Base-by-base conservation (phyloP, 441 rosid genomes). In the Omphalea diandra region DNA sequence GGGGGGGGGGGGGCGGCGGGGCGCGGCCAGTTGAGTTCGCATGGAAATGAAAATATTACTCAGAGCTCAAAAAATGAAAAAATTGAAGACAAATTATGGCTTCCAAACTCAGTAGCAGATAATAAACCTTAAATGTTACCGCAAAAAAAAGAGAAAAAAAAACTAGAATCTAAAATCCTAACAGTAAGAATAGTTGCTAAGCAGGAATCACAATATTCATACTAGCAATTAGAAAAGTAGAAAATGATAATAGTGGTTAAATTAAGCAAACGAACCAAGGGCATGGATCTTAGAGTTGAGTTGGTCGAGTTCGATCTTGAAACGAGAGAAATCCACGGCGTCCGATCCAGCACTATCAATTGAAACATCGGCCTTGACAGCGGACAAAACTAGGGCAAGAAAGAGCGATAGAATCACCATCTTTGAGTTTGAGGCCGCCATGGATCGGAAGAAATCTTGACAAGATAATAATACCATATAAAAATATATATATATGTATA, bases 251-350 rank as follows among this genome's bases (percentile, higher is more conserved):
- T 52, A 10, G n/a, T n/a, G n/a, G 27, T 32, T 32, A 24, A 17
- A 31, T 18, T n/a, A 63, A 63, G 33, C 31, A 7, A 79, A 17
- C 90, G 71, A 77, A 95, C 99, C 97, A 40, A 95, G 87, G 33
- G 77, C 67, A 43, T 35, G 88, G 88, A 95, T 93, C 90, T 82
- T 91, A 57, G 94, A 82, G 62, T 83, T 81, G 61, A 89, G 90
- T 63, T 81, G 86, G 72, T 87, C 90, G 63, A 95, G 75, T 57
- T 89, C 86, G 77, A 78, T 74, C 89, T 81, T 82, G 36, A 79
- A 70, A 41, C 83, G 79, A 17, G 82, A 73, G 35, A 81, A 76
- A 62, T 76, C 88, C 63, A 73, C 41, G 46, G 32, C 83, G n/a
- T 73, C 86, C 31, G 90, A 82, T 76, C 80, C 88, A 54, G 26